These are phyloP conservation scores for Arachis monticola DNA, from an alignment of 331 rosid genomes.

Conservation along the genomic window DNA sequence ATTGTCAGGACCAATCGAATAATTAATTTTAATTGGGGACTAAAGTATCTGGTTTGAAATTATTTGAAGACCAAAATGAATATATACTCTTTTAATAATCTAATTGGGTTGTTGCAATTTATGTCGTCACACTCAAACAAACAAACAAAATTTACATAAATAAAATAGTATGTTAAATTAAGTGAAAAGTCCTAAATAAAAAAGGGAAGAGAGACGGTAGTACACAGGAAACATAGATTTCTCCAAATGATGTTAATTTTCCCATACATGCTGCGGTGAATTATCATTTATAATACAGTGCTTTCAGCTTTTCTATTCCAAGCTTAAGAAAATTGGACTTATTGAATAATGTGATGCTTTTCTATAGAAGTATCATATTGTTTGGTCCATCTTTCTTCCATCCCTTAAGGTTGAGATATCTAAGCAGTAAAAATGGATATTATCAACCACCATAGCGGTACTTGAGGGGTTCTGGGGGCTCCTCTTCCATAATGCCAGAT, in stretches of 20 bases:
- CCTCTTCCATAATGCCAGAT: slow-evolving; percentile 93
- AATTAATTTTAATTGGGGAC: too few relatives aligned
- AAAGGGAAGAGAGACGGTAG: too few relatives aligned
- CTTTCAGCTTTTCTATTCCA: slow-evolving; percentile 24
- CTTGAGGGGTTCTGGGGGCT: slow-evolving; percentile 92
- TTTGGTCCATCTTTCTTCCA: slow-evolving; percentile 23
- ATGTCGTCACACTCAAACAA: too few relatives aligned
- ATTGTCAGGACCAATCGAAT: too few relatives aligned
- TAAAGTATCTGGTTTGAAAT: too few relatives aligned
- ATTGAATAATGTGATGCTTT: slow-evolving; percentile 18
- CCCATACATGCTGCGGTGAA: slow-evolving; percentile 1
- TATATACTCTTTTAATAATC: too few relatives aligned
- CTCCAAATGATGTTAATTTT: background rate
- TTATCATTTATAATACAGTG: slow-evolving; percentile 23
- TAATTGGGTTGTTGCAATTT: too few relatives aligned
- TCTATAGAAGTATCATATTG: background rate
- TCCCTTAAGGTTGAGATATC: background rate
- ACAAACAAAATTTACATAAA: too few relatives aligned
- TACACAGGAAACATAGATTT: background rate
- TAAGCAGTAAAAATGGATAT: background rate
- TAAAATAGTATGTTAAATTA: too few relatives aligned
- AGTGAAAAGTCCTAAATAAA: too few relatives aligned
- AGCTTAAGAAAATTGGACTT: slow-evolving; percentile 2
- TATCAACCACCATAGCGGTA: slow-evolving; percentile 83
- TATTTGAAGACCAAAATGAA: too few relatives aligned